Conservation (phyloP, 805 yeast species). For the Candida berthetii region DNA sequence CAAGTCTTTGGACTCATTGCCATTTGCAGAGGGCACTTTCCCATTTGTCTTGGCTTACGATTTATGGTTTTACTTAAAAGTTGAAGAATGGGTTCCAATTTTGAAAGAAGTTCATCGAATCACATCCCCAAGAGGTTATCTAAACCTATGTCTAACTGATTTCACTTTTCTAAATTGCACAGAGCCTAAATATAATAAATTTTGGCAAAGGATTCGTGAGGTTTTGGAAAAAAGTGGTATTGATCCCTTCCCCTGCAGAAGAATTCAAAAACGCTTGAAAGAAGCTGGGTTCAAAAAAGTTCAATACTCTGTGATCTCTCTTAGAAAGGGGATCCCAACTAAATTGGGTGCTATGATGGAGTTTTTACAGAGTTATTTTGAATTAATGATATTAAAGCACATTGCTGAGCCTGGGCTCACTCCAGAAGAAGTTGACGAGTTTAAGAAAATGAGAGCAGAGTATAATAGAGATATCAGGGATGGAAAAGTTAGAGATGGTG, state of each 20-base stretch:
- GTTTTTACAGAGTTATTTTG: slow-evolving; percentile 13
- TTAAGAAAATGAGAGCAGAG: slow-evolving; percentile 11
- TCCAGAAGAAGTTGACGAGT: slow-evolving; percentile 9
- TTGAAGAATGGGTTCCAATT: slow-evolving; percentile 16
- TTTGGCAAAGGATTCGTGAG: slow-evolving; percentile 8
- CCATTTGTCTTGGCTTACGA: slow-evolving; percentile 13
- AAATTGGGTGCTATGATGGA: slow-evolving; percentile 19
- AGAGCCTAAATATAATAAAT: slow-evolving; percentile 7
- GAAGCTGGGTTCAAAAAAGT: slow-evolving; percentile 16
- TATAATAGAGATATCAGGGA: slow-evolving; percentile 13
- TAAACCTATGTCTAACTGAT: slow-evolving; percentile 15
- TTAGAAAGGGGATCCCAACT: slow-evolving; percentile 14
- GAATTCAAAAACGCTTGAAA: slow-evolving; percentile 7
- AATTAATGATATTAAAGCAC: slow-evolving; percentile 10
- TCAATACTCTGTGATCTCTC: slow-evolving; percentile 13
- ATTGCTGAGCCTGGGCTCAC: slow-evolving; percentile 9
- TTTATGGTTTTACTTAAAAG: slow-evolving; percentile 11
- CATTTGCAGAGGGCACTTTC: slow-evolving; percentile 14
- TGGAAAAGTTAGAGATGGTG: slow-evolving; percentile 12
- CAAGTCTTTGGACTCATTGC: slow-evolving; percentile 9
- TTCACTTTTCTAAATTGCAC: slow-evolving; percentile 13
- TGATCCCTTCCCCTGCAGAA: slow-evolving; percentile 20
- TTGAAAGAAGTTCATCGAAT: slow-evolving; percentile 14
- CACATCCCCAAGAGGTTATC: slow-evolving; percentile 11
- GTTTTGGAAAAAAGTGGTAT: slow-evolving; percentile 9